Percentiles rank a stretch among this genome's conserved stretches.
Evolutionary conservation across 2,329 filamentous ascomycete genomes (phyloP).

Genomic region (Alternaria infectoria): DNA sequence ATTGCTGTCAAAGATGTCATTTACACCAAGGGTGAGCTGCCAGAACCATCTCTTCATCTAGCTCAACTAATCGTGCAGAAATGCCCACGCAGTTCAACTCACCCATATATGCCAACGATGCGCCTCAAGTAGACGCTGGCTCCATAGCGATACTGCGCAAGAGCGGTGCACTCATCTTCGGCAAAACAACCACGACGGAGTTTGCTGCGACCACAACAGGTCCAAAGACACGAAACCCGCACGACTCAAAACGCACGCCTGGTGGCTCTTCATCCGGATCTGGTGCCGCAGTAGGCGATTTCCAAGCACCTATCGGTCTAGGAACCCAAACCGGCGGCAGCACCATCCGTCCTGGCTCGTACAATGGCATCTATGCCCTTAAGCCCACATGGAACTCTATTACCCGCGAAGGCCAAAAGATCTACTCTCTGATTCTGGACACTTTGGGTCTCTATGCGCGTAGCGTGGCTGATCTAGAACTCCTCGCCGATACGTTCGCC

Average conservation of each 20-base stretch:
- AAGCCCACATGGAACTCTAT: conserved; percentile 72
- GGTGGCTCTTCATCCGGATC: conserved; percentile 73
- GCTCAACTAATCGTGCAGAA: conserved; percentile 33
- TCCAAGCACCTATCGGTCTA: conserved; percentile 65
- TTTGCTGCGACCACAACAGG: conserved; percentile 65
- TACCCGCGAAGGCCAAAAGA: conserved; percentile 66
- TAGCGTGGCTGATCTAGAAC: conserved; percentile 62
- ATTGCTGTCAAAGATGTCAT: conserved; percentile 69
- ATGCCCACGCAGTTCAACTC: conserved; percentile 66
- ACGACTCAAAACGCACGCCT: conserved; percentile 61
- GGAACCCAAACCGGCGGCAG: conserved; percentile 72
- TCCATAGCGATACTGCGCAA: conserved; percentile 60
- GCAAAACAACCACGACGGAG: conserved; percentile 67
- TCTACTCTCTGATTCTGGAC: conserved; percentile 66
- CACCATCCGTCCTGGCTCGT: conserved; percentile 68
- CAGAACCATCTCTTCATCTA: not conserved
- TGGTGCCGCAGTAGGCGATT: conserved; percentile 69
- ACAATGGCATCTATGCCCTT: conserved; percentile 68
- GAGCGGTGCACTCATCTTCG: conserved; percentile 64
- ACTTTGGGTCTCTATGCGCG: conserved; percentile 68
- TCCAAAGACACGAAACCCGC: conserved; percentile 64
- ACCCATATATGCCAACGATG: conserved; percentile 57
- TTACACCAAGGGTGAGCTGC: conserved; percentile 47
- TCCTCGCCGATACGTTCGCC: conserved; percentile 62
- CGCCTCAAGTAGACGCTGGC: conserved; percentile 59